Base-by-base conservation (phyloP, 2,329 filamentous ascomycete species). In the Aphanocladium album region DNA sequence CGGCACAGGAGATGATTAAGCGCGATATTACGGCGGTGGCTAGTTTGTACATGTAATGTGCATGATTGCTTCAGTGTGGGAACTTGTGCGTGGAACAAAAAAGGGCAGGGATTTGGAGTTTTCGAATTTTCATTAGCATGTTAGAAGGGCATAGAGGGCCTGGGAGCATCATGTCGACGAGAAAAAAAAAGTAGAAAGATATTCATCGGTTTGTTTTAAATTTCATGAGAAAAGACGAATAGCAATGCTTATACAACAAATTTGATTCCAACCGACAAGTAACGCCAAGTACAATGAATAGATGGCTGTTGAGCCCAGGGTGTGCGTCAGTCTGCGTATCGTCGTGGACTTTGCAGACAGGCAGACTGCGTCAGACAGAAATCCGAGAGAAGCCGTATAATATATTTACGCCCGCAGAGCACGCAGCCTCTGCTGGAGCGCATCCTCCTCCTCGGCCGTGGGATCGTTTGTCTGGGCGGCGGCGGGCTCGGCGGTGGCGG, bases 1-100 rank as follows among this genome's bases (percentile, higher is more conserved):
- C 87, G 64, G 96, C 93, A 67, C 93, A 98, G 82, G 95, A 99
- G 80, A 84, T 97, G 83, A 99, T 99, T 73, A 96, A 96, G 82
- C 80, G 95, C 70, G 95, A 97, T 73, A 95, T 96, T 58, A 96
- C 91, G 23, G 93, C 93, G 19, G 91, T 93, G 43, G 91, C 92
- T 16, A 91, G 88, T 72, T 75, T 96, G 70, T 96, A 96, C 71
- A 93, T 96, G 89, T 96, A 80, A 33, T 19, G 11, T 17, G 21
- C 14, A 2, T 8, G 3, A 25, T 12, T 5, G 3, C 9, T 12
- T 11, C 6, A 6, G 33, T 12, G 5, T 12, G 23, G 9, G 23
- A 21, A 6, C n/a, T n/a, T n/a, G n/a, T n/a, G n/a, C n/a, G n/a
- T n/a, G n/a, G n/a, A n/a, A n/a, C n/a, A 19, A 52, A 46, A 56